Evolutionary conservation across 345 rosid species (phyloP).

Genomic region (Acer saccharum): DNA sequence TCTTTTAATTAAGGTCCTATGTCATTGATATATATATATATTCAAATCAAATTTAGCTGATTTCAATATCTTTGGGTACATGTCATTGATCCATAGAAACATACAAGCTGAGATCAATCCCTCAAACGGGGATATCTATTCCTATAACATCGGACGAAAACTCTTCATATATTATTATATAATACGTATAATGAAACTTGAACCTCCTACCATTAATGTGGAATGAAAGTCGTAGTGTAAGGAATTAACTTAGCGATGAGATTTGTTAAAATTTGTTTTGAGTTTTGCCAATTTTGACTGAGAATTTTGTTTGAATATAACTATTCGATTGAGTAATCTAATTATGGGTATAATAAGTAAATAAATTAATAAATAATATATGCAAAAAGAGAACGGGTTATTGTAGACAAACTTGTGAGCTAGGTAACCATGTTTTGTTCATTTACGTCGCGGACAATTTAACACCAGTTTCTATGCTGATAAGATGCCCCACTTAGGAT

Average conservation of each 20-base stretch:
- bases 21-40: too few relatives aligned
- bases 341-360: not conserved
- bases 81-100: too few relatives aligned
- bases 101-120: too few relatives aligned
- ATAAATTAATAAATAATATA: not conserved
- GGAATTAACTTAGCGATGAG: too few relatives aligned
- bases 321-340: not conserved
- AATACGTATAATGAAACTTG: too few relatives aligned
- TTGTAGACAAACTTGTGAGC: not conserved
- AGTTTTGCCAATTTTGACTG: not conserved
- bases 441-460: not conserved
- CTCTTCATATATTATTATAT: too few relatives aligned
- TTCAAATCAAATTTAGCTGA: too few relatives aligned
- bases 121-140: too few relatives aligned
- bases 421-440: not conserved
- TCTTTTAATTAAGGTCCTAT: too few relatives aligned
- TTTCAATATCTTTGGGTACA: too few relatives aligned
- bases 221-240: too few relatives aligned
- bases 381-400: not conserved
- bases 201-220: fast-evolving
- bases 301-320: not conserved
- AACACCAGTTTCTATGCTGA: not conserved
- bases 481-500: not conserved
- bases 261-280: not conserved
- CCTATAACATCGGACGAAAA: too few relatives aligned